Evolutionary conservation across 148 eudicot species (phyloP), one percentile per base, ranked within the genome.

Genomic region (Rhododendron henanense): DNA sequence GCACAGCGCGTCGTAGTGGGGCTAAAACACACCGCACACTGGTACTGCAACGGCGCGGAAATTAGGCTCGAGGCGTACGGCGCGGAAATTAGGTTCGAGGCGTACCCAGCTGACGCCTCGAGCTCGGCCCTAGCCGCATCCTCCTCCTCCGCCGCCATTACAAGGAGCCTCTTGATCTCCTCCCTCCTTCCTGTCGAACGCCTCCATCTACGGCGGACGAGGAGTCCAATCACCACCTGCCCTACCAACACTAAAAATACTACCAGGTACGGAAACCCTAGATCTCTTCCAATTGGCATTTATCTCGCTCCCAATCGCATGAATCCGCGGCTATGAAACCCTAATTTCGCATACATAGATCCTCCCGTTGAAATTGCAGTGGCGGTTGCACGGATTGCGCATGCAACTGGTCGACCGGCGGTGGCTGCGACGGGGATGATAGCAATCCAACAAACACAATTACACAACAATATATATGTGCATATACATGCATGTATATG

Each of bases 141-240:
- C 57, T 53, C 91, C 86, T 94, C 98, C 87, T 93, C 93, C 47
- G 93, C 84, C 0, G 93, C 98, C 81, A 90, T 74, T 50, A 88
- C 93, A 87, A 93, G 84, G 23, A 93, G 91, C 83, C 98, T 86
- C 85, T 80, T 91, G 86, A 96, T 89, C 93, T 96, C 99, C 89
- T 93, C 93, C 55, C 39, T 84, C 84, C 94, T 86, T 16, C 89
- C 94, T 77, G 78, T 91, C 50, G 89, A 90, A 9, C 84, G 44
- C 86, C 93, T 84, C 99, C 98, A 93, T 93, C 92, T 94, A 23
- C 94, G 89, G 33, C 95, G 91, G 84, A 94, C 35, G 47, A 94
- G 79, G 5, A 94, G 61, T 9, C 87, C 90, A 25, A 91, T 53
- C 77, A 69, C 89, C 87, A 25, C 83, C 59, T 83, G 77, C 79